A percentile compares a stretch with the other conserved stretches of the same genome.
phyloP scores from a whole-genome alignment of 306 rosid species.

The Cicer yamashitae region DNA sequence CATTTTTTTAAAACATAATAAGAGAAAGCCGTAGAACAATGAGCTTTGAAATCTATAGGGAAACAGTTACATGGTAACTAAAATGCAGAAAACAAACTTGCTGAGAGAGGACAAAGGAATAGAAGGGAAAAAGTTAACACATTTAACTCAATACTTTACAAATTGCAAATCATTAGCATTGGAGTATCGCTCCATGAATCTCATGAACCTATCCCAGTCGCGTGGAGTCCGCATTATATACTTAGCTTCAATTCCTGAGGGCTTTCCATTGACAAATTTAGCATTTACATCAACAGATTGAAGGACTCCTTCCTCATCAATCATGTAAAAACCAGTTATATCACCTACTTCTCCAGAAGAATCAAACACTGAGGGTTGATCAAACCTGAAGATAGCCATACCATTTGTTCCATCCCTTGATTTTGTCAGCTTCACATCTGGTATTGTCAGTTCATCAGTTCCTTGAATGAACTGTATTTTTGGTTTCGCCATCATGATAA shows the following conservation, averaged over 20 bases:
- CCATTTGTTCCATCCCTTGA: conserved; percentile 97
- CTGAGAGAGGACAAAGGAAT: conserved; percentile 45
- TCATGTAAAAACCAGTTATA: conserved; percentile 94
- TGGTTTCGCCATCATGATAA: conserved; percentile 73
- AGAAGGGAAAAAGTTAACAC: conserved; percentile 36
- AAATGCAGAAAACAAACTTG: conserved; percentile 42
- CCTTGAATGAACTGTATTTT: conserved; percentile 96
- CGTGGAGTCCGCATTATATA: conserved; percentile 78
- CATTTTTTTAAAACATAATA: conserved; percentile 24
- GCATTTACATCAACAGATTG: conserved; percentile 95
- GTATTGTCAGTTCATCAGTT: conserved; percentile 91
- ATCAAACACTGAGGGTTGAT: conserved; percentile 94
- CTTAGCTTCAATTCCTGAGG: conserved; percentile 92
- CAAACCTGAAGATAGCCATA: conserved; percentile 88
- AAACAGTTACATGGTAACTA: conserved; percentile 27
- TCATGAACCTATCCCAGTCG: conserved; percentile 99
- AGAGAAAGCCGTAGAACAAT: conserved; percentile 37
- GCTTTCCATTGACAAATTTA: conserved; percentile 91
- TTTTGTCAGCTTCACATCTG: conserved; percentile 90
- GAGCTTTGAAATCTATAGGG: conserved; percentile 35
- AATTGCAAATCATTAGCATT: conserved; percentile 86
- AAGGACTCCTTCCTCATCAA: conserved; percentile 95
- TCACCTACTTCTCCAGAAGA: conserved; percentile 96
- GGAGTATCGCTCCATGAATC: conserved; percentile 98
- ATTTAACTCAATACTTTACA: conserved; percentile 64